Conservation (phyloP, 148 eudicot genomes). For the Rhododendron williamsianum region DNA sequence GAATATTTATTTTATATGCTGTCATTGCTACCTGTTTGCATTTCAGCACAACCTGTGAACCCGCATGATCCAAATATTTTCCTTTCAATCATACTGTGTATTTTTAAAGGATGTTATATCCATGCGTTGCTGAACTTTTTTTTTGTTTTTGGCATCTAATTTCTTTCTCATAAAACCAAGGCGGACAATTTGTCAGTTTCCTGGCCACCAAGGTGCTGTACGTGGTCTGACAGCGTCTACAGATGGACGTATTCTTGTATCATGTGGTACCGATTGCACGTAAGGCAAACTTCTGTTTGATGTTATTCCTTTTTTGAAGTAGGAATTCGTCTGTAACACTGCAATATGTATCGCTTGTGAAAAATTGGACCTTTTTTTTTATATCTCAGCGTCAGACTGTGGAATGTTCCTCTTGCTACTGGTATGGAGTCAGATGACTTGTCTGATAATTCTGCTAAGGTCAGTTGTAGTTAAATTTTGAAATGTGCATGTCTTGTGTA, state of each 20-base stretch:
- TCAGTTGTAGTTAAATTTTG: constrained; percentile 12
- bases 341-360: neutral
- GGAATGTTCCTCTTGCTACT: constrained; percentile 72
- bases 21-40: neutral
- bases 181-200: constrained; percentile 79
- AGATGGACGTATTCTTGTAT: constrained; percentile 79
- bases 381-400: constrained; percentile 66
- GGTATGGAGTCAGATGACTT: constrained; percentile 35
- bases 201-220: constrained; percentile 87
- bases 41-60: neutral
- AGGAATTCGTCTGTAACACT: neutral
- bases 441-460: constrained; percentile 41
- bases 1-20: neutral
- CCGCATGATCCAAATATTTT: neutral
- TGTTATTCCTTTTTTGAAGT: neutral
- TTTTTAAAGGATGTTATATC: neutral
- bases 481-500: neutral
- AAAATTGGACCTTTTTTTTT: neutral
- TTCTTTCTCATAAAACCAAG: constrained; percentile 24
- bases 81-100: neutral
- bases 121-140: neutral
- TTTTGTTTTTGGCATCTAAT: neutral
- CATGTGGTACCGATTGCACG: constrained; percentile 98
- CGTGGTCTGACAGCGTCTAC: constrained; percentile 77
- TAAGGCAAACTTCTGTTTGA: constrained; percentile 29